phyloP scores from a whole-genome alignment of 2,329 filamentous ascomycete genomes.

The Calonectria hongkongensis region DNA sequence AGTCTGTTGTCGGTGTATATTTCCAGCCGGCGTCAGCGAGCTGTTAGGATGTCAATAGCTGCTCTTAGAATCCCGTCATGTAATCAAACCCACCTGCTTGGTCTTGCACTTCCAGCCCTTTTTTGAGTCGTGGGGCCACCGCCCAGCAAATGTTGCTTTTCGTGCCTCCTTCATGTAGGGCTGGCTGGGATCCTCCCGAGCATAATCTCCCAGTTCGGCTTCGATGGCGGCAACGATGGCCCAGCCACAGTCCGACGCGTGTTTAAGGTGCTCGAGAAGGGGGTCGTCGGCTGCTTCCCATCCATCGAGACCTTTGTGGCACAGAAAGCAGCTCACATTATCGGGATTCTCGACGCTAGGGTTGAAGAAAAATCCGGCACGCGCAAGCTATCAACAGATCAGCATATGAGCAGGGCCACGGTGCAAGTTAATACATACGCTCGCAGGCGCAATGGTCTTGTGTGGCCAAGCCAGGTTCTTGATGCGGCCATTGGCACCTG shows the following conservation, averaged over 20 bases:
- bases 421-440: conserved; percentile 51
- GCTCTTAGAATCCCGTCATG: not conserved
- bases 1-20: conserved; percentile 89
- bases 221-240: conserved; percentile 82
- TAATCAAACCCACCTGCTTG: conserved; percentile 79
- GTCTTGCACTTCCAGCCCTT: conserved; percentile 92
- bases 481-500: conserved; percentile 72
- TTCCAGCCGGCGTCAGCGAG: conserved; percentile 96
- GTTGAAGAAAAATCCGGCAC: conserved; percentile 92
- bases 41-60: conserved; percentile 62
- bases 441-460: conserved; percentile 59
- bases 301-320: conserved; percentile 87
- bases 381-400: conserved; percentile 80
- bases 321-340: conserved; percentile 93
- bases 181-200: conserved; percentile 83
- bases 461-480: conserved; percentile 87
- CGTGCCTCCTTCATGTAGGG: conserved; percentile 84
- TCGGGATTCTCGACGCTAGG: conserved; percentile 85
- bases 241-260: conserved; percentile 90
- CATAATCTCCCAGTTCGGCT: conserved; percentile 76
- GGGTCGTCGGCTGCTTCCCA: conserved; percentile 94
- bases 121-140: conserved; percentile 93
- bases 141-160: conserved; percentile 86
- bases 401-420: conserved; percentile 38
- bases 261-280: conserved; percentile 87